Percentiles rank a stretch among this genome's conserved stretches.
These are phyloP conservation scores for Kwoniella dendrophila DNA, from an alignment of 768 basidiomycete genomes.

Conservation along the genomic window DNA sequence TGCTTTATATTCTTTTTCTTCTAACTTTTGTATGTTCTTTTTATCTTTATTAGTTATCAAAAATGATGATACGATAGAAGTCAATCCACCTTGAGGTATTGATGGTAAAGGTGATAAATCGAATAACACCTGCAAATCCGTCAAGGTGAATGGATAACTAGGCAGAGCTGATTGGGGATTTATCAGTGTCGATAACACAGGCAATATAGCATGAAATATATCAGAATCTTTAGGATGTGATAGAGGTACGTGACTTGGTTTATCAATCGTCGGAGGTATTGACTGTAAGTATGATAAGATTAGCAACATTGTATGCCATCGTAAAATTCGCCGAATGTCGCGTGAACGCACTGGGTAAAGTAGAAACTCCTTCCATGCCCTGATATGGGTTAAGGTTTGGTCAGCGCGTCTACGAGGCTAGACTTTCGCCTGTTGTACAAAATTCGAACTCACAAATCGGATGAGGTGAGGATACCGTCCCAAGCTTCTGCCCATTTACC, in stretches of 20 bases:
- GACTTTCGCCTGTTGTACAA: too few species aligned
- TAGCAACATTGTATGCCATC: not conserved
- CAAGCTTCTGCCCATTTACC: conserved; percentile 28
- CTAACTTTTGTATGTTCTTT: not conserved
- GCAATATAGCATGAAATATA: conserved; percentile 13
- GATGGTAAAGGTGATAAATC: not conserved
- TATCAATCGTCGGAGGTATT: conserved; percentile 1
- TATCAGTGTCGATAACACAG: conserved; percentile 5
- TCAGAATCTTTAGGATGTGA: not conserved
- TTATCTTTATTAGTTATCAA: not conserved
- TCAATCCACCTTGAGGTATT: not conserved
- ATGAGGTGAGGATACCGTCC: conserved; percentile 8
- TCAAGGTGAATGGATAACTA: not conserved
- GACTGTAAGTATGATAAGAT: not conserved
- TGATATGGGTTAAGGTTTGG: not conserved
- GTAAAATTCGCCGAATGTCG: not conserved
- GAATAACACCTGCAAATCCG: conserved; percentile 7
- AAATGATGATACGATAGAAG: not conserved
- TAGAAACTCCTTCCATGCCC: conserved; percentile 14
- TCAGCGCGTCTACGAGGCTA: too few species aligned
- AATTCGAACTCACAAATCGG: conserved; percentile 6
- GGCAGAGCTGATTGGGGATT: not conserved
- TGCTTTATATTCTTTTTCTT: conserved; percentile 13
- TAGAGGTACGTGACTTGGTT: not conserved
- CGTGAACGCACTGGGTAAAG: conserved; percentile 10